Conservation (phyloP, 2,329 filamentous ascomycete genomes). For the Gnomoniopsis smithogilvyi region DNA sequence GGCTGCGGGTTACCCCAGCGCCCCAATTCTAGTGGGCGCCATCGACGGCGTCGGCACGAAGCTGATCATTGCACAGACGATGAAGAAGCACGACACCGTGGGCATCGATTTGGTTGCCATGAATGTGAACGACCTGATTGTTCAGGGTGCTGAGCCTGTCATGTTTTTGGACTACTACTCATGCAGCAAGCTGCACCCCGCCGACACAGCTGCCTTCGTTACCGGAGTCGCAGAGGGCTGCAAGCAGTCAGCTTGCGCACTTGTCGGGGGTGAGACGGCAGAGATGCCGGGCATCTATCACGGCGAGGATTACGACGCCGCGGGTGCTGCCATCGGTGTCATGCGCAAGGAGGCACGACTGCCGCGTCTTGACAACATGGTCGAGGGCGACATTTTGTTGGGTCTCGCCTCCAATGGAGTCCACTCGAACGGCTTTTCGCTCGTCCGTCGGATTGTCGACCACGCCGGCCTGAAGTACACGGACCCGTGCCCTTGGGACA, state of each 20-base stretch:
- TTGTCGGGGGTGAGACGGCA: slow-evolving; percentile 96
- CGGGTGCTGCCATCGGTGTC: slow-evolving; percentile 84
- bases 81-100: slow-evolving; percentile 88
- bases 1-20: slow-evolving; percentile 67
- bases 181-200: slow-evolving; percentile 80
- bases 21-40: slow-evolving; percentile 83
- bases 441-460: slow-evolving; percentile 87
- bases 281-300: slow-evolving; percentile 98
- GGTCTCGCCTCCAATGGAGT: slow-evolving; percentile 82
- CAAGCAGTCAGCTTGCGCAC: slow-evolving; percentile 76
- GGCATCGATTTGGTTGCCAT: not conserved
- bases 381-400: slow-evolving; percentile 77
- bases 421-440: slow-evolving; percentile 96
- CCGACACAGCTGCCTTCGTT: slow-evolving; percentile 79
- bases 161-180: slow-evolving; percentile 99
- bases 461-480: slow-evolving; percentile 68
- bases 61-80: slow-evolving; percentile 89
- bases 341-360: slow-evolving; percentile 68
- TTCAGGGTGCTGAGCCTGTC: slow-evolving; percentile 90
- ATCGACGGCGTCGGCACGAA: slow-evolving; percentile 98
- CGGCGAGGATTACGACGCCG: slow-evolving; percentile 87
- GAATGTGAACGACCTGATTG: slow-evolving; percentile 95
- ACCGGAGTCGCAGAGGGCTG: slow-evolving; percentile 88
- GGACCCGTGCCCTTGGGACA: slow-evolving; percentile 74
- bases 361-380: slow-evolving; percentile 74